These are phyloP conservation scores for Rhododendron ferrugineum DNA, from an alignment of 148 eudicot genomes.

Conservation along the genomic window DNA sequence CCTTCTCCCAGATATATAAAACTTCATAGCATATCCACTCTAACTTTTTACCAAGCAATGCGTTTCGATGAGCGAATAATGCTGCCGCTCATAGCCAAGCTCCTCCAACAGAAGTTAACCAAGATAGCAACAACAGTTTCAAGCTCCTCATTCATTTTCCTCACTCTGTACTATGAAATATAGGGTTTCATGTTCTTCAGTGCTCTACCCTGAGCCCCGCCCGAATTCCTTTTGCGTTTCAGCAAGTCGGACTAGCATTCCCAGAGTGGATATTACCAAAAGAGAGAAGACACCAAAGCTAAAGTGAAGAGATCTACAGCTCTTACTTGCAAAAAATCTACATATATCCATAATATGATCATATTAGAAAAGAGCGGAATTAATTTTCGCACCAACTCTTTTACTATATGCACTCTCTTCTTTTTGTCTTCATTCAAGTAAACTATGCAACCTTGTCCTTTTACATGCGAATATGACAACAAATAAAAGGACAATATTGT, in stretches of 20 bases:
- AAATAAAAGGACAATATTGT: background rate
- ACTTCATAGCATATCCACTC: background rate
- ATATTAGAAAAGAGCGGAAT: background rate
- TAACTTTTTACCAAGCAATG: background rate
- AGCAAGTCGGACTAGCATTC: background rate
- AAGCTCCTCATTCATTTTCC: background rate
- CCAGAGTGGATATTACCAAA: background rate
- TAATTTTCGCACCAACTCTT: background rate
- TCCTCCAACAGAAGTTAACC: background rate
- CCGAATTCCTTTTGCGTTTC: background rate
- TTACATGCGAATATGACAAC: background rate
- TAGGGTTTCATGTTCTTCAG: background rate
- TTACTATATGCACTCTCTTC: background rate
- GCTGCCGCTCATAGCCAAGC: background rate
- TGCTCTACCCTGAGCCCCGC: background rate
- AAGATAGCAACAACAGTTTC: background rate
- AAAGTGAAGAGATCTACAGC: background rate
- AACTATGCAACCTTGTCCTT: background rate
- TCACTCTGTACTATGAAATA: background rate
- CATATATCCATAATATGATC: background rate
- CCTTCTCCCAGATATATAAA: no score
- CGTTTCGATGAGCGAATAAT: background rate
- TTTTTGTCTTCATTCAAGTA: background rate
- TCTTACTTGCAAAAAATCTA: background rate
- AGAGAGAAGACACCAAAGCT: background rate